Conservation (phyloP, 169 alveolate species). For the Cryptosporidium felis region DNA sequence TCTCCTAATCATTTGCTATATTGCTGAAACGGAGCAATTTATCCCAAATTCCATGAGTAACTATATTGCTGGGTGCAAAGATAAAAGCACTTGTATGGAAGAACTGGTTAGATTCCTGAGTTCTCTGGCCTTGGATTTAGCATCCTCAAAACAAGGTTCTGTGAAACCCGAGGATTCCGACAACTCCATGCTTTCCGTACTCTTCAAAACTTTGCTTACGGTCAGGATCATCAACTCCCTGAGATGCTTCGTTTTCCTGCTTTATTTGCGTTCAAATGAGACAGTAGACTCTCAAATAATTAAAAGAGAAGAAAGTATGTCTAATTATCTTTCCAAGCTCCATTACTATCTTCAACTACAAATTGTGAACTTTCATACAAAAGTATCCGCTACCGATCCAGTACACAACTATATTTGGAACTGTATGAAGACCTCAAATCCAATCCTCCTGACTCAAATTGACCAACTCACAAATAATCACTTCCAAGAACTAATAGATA, state of each 20-base stretch:
- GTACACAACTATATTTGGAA: constrained; percentile 8
- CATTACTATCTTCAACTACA: constrained; percentile 32
- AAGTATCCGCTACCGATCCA: background rate
- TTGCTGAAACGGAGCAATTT: constrained; percentile 35
- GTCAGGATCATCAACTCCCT: constrained; percentile 7
- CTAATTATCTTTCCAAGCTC: constrained; percentile 7
- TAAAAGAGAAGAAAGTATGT: constrained; percentile 11
- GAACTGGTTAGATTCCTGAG: too few species aligned
- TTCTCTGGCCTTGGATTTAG: too few species aligned
- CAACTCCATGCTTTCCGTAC: background rate
- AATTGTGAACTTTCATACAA: background rate
- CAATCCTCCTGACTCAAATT: background rate
- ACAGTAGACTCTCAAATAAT: background rate
- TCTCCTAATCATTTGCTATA: constrained; percentile 30
- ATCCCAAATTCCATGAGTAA: constrained; percentile 43
- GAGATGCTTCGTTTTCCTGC: constrained; percentile 22
- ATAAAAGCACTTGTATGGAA: background rate
- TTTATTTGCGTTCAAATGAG: constrained; percentile 48
- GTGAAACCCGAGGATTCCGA: background rate
- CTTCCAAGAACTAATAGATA: background rate
- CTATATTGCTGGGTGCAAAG: background rate
- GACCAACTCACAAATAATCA: background rate
- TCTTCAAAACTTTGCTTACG: constrained; percentile 1
- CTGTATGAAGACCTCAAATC: background rate
- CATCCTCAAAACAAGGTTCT: too few species aligned